phyloP scores from a whole-genome alignment of 352 stramenopile species.

The Phytophthora vignae region DNA sequence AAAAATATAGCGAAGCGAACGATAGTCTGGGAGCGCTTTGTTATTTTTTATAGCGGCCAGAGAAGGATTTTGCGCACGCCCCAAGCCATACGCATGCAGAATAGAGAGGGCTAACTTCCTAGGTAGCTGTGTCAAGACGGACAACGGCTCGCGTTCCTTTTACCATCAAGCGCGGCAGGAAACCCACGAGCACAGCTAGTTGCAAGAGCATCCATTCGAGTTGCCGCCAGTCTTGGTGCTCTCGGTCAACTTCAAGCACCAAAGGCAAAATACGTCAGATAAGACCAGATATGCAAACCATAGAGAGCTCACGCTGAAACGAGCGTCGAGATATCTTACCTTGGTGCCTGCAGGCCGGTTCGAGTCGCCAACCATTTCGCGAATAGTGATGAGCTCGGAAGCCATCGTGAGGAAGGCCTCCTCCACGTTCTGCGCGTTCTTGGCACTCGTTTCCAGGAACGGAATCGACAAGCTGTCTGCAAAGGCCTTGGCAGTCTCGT shows the following conservation, averaged over 20 bases:
- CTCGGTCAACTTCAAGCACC: slow-evolving; percentile 42
- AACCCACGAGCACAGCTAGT: slow-evolving; percentile 29
- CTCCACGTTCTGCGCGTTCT: slow-evolving; percentile 99
- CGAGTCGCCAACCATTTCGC: slow-evolving; percentile 85
- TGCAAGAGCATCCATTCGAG: slow-evolving; percentile 50
- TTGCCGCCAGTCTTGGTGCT: slow-evolving; percentile 46
- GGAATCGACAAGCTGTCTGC: slow-evolving; percentile 97
- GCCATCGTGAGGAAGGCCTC: slow-evolving; percentile 99
- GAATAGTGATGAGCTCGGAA: slow-evolving; percentile 96
- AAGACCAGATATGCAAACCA: slow-evolving; percentile 12
- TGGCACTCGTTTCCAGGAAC: slow-evolving; percentile 99
- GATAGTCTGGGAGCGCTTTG: slow-evolving; percentile 10
- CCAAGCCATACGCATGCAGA: slow-evolving; percentile 15
- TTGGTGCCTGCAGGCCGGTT: slow-evolving; percentile 73
- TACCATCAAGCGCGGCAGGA: slow-evolving; percentile 7
- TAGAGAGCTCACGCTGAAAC: slow-evolving; percentile 13
- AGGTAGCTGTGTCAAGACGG: slow-evolving; percentile 6
- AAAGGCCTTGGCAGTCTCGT: slow-evolving; percentile 97
- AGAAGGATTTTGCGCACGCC: background rate
- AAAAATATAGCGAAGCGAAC: slow-evolving; percentile 34
- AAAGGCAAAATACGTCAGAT: slow-evolving; percentile 23
- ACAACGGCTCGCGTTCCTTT: slow-evolving; percentile 15
- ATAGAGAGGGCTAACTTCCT: slow-evolving; percentile 25
- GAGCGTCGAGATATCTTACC: slow-evolving; percentile 38
- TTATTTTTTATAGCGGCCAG: slow-evolving; percentile 22